Evolutionary conservation across 768 basidiomycete species (phyloP), one percentile per base, ranked within the genome.

Genomic region (Phlegmacium glaucopus): DNA sequence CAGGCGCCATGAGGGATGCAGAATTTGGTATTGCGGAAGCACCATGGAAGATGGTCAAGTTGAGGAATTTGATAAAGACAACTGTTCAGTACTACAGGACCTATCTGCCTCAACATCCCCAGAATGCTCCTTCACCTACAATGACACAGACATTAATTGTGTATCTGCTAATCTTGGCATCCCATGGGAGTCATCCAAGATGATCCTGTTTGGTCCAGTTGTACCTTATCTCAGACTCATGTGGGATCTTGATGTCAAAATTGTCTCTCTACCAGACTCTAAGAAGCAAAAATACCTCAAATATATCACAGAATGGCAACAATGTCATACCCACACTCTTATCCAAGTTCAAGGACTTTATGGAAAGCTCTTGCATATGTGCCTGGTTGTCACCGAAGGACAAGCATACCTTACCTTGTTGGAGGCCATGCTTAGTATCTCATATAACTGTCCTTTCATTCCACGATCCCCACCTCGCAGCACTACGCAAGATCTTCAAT

Each of bases 51-150:
- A 61, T 39, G 61, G n/a, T n/a, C n/a, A 55, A 0, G 16, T 12
- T 0, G 2, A 28, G 0, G 65, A 73, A 42, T 70, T 63, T 42
- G 64, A 66, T 28, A 65, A 74, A 30, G 65, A 72, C 30, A 47
- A 41, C 10, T 3, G 9, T 2, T 48, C 39, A 41, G 52, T 49
- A 9, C 42, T 63, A 15, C 18, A 5, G 0, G 61, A 67, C 40
- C 55, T 61, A 1, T 68, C 65, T 61, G 1, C 44, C 59, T 0
- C 50, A 59, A 0, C 59, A 52, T 1, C 1, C 10, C 0, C 35
- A 56, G 9, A 65, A 71, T 39, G 6, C 4, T 0, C 1, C 17
- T 65, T 42, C 29, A 28, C 56, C 13, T 65, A 63, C 26, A 3
- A 3, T 18, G 26, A 43, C 5, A 46, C 18, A 0, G 72, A 77